Conservation (phyloP, 108 stramenopile species). For the Cyclotella atomus region DNA sequence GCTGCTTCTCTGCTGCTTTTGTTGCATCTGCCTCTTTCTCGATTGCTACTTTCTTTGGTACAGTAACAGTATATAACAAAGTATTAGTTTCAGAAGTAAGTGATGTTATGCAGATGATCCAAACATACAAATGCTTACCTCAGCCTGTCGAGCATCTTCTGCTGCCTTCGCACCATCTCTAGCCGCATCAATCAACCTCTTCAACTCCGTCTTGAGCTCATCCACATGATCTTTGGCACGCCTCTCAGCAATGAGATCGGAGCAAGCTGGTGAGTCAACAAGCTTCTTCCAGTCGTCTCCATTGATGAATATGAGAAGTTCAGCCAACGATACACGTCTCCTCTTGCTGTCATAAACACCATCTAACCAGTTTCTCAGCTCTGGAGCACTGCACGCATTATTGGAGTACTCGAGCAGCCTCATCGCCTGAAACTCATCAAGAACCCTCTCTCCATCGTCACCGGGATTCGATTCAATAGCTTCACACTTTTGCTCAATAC, state of each 20-base stretch:
- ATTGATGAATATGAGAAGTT: slow-evolving; percentile 12
- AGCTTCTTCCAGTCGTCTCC: slow-evolving; percentile 18
- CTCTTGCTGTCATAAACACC: neutral
- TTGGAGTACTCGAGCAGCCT: slow-evolving; percentile 14
- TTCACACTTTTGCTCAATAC: slow-evolving; percentile 22
- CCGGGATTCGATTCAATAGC: neutral
- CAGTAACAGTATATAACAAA: no score
- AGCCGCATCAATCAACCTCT: slow-evolving; percentile 9
- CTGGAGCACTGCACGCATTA: neutral
- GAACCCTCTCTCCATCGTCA: slow-evolving; percentile 5
- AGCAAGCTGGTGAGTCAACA: neutral
- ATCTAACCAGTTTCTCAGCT: slow-evolving; percentile 15
- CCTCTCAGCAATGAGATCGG: slow-evolving; percentile 19
- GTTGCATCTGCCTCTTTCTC: slow-evolving; percentile 9
- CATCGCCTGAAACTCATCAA: slow-evolving; percentile 22
- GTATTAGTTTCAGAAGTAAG: no score
- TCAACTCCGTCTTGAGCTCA: slow-evolving; percentile 3
- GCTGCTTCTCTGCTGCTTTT: neutral
- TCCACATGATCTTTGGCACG: slow-evolving; percentile 4
- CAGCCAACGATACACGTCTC: slow-evolving; percentile 16
- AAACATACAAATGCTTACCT: neutral
- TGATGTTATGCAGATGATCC: no score
- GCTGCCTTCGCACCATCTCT: neutral
- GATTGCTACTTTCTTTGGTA: slow-evolving; percentile 7
- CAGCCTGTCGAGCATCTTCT: slow-evolving; percentile 26